Conservation (phyloP, 2,329 filamentous ascomycete species). For the Blastomyces percursus region DNA sequence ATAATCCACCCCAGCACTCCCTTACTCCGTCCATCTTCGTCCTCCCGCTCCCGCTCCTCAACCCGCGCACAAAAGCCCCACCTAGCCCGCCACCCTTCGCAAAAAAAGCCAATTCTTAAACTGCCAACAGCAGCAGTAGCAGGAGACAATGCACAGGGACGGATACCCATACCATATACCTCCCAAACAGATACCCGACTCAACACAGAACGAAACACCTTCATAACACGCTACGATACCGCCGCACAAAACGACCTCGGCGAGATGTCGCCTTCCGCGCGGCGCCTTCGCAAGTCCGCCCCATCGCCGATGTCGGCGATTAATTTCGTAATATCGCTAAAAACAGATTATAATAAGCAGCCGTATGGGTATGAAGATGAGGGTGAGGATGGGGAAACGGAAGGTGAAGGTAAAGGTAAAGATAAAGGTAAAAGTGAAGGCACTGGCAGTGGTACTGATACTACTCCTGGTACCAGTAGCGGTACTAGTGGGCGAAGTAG, state of each 20-base stretch:
- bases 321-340: too few species aligned
- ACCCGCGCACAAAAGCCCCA: not conserved
- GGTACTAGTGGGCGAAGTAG: too few species aligned
- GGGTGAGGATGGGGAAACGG: too few species aligned
- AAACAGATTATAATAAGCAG: not conserved
- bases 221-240: slow-evolving; percentile 3
- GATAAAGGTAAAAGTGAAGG: not conserved
- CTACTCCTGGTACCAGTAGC: too few species aligned
- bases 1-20: slow-evolving; percentile 3
- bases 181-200: slow-evolving; percentile 1
- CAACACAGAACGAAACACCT: slow-evolving; percentile 8
- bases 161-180: not conserved
- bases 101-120: not conserved
- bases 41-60: not conserved
- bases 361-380: not conserved
- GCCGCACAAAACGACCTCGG: not conserved
- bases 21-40: not conserved
- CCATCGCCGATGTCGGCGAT: not conserved
- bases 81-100: not conserved
- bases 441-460: not conserved
- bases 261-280: not conserved
- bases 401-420: too few species aligned
- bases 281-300: not conserved
- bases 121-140: not conserved
- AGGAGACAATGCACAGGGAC: not conserved